phyloP scores from a whole-genome alignment of 257 asterid genomes.

The Nicotiana tomentosiformis region DNA sequence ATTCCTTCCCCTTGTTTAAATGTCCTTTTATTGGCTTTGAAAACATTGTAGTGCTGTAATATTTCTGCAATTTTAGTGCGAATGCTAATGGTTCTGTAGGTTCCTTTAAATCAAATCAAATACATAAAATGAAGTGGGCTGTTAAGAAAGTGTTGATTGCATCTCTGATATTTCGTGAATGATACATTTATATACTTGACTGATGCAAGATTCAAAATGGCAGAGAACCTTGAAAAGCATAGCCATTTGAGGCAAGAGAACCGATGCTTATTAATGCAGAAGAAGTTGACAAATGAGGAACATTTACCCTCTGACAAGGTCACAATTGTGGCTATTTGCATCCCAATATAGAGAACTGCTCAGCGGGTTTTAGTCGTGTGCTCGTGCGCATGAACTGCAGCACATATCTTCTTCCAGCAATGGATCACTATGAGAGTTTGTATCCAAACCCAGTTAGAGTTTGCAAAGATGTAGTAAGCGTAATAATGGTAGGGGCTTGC shows the following conservation, averaged over 20 bases:
- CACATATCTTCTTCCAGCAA: constrained; percentile 70
- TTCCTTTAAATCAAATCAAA: neutral
- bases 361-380: constrained; percentile 48
- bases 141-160: neutral
- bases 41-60: neutral
- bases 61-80: neutral
- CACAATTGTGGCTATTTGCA: neutral
- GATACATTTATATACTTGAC: neutral
- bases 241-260: neutral
- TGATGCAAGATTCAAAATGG: neutral
- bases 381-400: constrained; percentile 41
- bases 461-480: constrained; percentile 53
- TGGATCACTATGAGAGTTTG: constrained; percentile 45
- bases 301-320: neutral
- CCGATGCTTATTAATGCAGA: neutral
- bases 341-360: neutral
- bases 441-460: constrained; percentile 62
- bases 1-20: neutral
- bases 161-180: neutral
- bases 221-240: neutral
- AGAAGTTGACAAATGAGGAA: neutral
- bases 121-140: neutral
- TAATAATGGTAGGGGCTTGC: constrained; percentile 45
- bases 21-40: neutral
- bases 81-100: neutral